A percentile compares a stretch with the other conserved stretches of the same genome.
These are phyloP conservation scores for Cercospora sp. DNA, from an alignment of 2,329 filamentous ascomycete genomes.

Conservation along the genomic window DNA sequence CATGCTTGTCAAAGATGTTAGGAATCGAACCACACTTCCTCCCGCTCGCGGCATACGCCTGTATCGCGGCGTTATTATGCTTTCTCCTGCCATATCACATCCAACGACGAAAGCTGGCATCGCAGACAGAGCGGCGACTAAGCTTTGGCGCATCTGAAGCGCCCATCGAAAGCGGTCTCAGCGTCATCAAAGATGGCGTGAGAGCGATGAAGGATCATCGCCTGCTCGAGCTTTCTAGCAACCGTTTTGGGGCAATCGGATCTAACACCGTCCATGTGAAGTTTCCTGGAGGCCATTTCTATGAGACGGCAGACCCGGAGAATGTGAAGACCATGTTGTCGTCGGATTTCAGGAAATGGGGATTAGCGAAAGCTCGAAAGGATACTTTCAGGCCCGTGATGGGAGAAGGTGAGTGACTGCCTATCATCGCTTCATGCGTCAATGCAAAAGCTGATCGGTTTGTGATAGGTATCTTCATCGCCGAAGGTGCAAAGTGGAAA, in stretches of 20 bases:
- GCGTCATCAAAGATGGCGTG: background rate
- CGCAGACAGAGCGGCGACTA: background rate
- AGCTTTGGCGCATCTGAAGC: background rate
- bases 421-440: background rate
- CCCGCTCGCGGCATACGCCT: background rate
- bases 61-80: background rate
- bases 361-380: background rate
- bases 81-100: background rate
- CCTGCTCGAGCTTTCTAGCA: background rate
- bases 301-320: conserved; percentile 37
- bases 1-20: background rate
- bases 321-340: conserved; percentile 41
- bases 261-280: background rate
- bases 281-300: conserved; percentile 12
- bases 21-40: background rate
- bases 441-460: background rate
- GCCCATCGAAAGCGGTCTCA: background rate
- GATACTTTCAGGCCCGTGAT: background rate
- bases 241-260: background rate
- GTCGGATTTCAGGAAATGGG: conserved; percentile 27
- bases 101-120: background rate
- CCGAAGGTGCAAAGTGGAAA: conserved; percentile 9
- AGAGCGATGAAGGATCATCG: conserved; percentile 3
- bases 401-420: background rate
- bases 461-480: background rate